Conservation (phyloP, 2,329 filamentous ascomycete genomes). For the Hymenoscyphus occultus region DNA sequence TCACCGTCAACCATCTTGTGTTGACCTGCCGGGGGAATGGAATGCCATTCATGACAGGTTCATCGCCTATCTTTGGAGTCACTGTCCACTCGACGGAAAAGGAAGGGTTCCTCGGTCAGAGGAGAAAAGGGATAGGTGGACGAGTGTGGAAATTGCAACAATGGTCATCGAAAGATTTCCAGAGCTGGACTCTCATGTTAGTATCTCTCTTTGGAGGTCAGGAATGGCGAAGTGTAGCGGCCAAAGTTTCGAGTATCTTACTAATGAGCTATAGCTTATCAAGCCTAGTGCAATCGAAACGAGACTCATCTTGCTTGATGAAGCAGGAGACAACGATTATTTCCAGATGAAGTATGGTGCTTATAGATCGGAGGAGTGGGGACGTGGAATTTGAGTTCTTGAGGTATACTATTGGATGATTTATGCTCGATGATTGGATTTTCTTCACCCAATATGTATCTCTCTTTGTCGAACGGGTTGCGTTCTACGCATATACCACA, state of each 20-base stretch:
- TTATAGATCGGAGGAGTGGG: conserved; percentile 28
- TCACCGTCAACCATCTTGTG: conserved; percentile 22
- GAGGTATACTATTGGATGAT: not conserved
- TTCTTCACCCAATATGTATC: not conserved
- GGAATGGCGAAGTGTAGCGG: not conserved
- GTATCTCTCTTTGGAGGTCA: conserved; percentile 7
- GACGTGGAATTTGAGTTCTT: conserved; percentile 3
- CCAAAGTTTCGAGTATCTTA: not conserved
- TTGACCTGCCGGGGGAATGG: conserved; percentile 26
- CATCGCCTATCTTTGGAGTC: conserved; percentile 32
- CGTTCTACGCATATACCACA: not conserved
- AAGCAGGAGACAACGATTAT: conserved; percentile 28
- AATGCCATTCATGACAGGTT: conserved; percentile 28
- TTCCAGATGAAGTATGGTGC: conserved; percentile 29
- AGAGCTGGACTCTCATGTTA: conserved; percentile 22
- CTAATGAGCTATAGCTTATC: conserved; percentile 16
- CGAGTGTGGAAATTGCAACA: conserved; percentile 22
- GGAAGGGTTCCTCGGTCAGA: conserved; percentile 23
- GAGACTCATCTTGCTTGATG: conserved; percentile 25
- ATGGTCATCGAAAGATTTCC: conserved; percentile 26
- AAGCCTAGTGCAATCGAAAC: conserved; percentile 26
- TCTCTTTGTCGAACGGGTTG: not conserved
- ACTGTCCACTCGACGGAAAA: conserved; percentile 27
- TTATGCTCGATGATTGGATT: not conserved
- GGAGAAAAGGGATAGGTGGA: conserved; percentile 27